A percentile compares a stretch with the other conserved stretches of the same genome.
Conservation (phyloP, 441 rosid species). For the Adansonia rubrostipa region DNA sequence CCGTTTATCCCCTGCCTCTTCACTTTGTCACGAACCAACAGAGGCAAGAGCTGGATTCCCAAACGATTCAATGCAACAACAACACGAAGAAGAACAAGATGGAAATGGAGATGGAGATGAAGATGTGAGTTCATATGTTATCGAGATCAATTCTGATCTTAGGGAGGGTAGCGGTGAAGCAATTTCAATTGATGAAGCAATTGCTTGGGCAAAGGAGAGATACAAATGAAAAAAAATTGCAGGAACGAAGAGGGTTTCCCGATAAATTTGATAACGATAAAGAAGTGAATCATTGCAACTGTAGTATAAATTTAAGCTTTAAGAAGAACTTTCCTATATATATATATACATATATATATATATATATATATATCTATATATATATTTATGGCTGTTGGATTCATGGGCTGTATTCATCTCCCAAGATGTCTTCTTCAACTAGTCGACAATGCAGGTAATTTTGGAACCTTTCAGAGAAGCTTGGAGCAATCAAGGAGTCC, state of each 20-base stretch:
- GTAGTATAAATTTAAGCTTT: neutral
- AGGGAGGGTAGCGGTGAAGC: constrained; percentile 56
- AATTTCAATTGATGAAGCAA: constrained; percentile 79
- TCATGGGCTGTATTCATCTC: constrained; percentile 63
- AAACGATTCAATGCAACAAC: constrained; percentile 28
- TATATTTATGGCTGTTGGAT: constrained; percentile 35
- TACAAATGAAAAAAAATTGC: constrained; percentile 43
- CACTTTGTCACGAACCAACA: constrained; percentile 57
- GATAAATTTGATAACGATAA: neutral
- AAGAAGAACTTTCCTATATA: too few species aligned
- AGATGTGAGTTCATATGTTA: constrained; percentile 78
- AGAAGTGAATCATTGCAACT: neutral
- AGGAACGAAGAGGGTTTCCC: neutral
- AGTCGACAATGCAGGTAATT: neutral
- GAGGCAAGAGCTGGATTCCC: constrained; percentile 26
- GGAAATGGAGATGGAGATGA: constrained; percentile 51
- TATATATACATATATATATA: too few species aligned
- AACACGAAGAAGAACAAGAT: constrained; percentile 28
- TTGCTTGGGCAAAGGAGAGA: constrained; percentile 95
- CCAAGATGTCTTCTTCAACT: constrained; percentile 45
- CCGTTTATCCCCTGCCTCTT: constrained; percentile 75
- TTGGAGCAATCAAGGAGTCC: neutral
- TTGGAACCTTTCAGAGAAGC: neutral
- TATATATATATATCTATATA: too few species aligned
- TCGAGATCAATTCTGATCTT: constrained; percentile 73